Base-by-base conservation (phyloP, 169 alveolate genomes). In the Plasmodium falciparum region DNA sequence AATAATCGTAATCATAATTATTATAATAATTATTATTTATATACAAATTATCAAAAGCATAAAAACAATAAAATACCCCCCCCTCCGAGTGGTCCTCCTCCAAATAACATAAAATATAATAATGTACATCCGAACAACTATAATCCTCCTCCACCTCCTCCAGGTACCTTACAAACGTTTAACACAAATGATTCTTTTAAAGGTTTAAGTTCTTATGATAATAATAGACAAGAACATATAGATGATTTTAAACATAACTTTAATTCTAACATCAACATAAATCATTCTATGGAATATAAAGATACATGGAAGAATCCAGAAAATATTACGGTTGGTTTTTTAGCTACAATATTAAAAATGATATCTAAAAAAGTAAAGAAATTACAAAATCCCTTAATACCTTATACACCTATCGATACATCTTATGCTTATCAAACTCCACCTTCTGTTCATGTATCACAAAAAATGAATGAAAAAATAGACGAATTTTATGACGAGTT, bases 401-500 rank as follows among this genome's bases (percentile, higher is more conserved):
- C 92, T 0, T 86, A 86, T 39, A 86, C 92, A 0, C 88, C 92
- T 56, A 70, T 86, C 12, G 92, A 86, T 7, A 43, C 73, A 49
- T 72, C 88, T 5, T 86, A 86, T 43, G 65, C 88, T 0, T 86
- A 86, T 49, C 86, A 86, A 47, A 72, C 88, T 0, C 88, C 92
- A n/a, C 92, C 92, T 12, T 71, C 88, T 7, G 49, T 73, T 47
- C 62, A 45, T 52, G 26, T 59, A 0, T 71, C 92, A 7, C 29
- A 70, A 13, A 49, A 58, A 17, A 17, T 86, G 49, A 72, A 24
- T 72, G 88, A 86, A 72, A 86, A 86, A 54, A 49, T 86, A 47
- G 52, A 86, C 15, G 92, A 86, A 15, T 86, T 86, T 72, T 86
- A 86, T 20, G 80, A 86, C 2, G 92, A 70, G 47, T 72, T 86